Evolutionary conservation across 441 rosid genomes (phyloP).

Genomic region (Populus hybrid): DNA sequence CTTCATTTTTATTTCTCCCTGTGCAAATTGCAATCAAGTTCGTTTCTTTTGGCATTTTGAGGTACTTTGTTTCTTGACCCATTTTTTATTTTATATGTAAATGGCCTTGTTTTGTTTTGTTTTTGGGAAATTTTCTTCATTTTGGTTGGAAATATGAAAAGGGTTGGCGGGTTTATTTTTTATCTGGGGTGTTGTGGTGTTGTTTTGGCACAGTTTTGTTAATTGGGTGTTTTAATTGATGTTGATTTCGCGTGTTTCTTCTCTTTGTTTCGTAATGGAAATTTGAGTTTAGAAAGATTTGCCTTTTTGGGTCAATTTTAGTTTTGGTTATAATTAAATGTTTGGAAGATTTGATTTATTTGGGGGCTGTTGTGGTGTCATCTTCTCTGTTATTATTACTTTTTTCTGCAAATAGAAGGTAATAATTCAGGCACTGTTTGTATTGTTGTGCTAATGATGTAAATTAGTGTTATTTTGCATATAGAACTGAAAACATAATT

Average conservation of each 20-base stretch:
- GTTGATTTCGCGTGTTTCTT: neutral
- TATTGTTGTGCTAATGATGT: conserved; percentile 7
- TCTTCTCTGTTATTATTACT: neutral
- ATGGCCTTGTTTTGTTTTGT: neutral
- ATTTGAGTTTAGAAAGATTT: neutral
- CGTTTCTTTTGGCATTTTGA: conserved; percentile 13
- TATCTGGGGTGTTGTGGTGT: neutral
- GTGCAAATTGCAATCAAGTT: conserved; percentile 5
- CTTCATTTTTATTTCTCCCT: neutral
- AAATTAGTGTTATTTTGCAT: neutral
- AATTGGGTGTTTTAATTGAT: neutral
- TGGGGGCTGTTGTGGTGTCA: conserved; percentile 10
- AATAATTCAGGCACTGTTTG: conserved; percentile 14
- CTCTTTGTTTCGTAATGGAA: neutral
- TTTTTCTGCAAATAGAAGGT: neutral
- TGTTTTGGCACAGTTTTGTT: neutral
- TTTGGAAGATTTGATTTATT: conserved; percentile 3
- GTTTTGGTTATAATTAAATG: neutral
- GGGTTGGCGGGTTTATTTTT: conserved; percentile 6
- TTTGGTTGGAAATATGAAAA: neutral
- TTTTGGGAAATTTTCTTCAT: neutral
- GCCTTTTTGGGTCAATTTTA: conserved; percentile 1
- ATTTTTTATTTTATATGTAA: neutral
- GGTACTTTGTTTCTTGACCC: conserved; percentile 19
- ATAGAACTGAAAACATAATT: neutral